phyloP scores from a whole-genome alignment of 495 filamentous ascomycete species.

The Neurospora sp. region DNA sequence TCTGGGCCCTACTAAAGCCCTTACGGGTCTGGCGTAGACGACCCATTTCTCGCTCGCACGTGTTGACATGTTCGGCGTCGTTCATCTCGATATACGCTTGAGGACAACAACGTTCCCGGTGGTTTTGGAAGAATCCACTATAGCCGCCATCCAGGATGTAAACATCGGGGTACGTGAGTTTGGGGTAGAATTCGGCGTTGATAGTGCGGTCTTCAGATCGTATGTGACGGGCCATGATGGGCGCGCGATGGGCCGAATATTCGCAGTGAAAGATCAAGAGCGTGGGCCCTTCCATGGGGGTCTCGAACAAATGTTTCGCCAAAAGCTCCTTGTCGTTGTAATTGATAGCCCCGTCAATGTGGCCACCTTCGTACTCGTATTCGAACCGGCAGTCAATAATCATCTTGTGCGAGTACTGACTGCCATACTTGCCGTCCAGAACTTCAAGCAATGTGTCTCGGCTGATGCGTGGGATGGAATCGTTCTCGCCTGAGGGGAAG shows the following conservation, averaged over 20 bases:
- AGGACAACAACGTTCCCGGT: slow-evolving; percentile 73
- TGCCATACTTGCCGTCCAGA: slow-evolving; percentile 74
- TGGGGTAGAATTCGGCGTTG: slow-evolving; percentile 77
- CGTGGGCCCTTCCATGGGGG: slow-evolving; percentile 52
- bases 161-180: slow-evolving; percentile 84
- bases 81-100: slow-evolving; percentile 96
- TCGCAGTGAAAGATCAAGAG: slow-evolving; percentile 94
- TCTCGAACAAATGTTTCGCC: slow-evolving; percentile 64
- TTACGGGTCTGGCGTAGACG: slow-evolving; percentile 68
- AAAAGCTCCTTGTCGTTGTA: slow-evolving; percentile 90
- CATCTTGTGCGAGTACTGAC: slow-evolving; percentile 63
- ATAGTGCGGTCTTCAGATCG: slow-evolving; percentile 74
- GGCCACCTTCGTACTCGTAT: slow-evolving; percentile 95
- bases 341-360: slow-evolving; percentile 87
- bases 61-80: slow-evolving; percentile 75
- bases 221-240: slow-evolving; percentile 86
- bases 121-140: slow-evolving; percentile 74
- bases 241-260: slow-evolving; percentile 95
- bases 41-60: slow-evolving; percentile 88
- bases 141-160: slow-evolving; percentile 98
- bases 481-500: slow-evolving; percentile 66
- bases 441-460: slow-evolving; percentile 69
- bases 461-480: slow-evolving; percentile 79
- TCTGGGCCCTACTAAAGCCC: slow-evolving; percentile 80
- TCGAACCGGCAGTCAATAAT: slow-evolving; percentile 97